Evolutionary conservation across 106 monocot species (phyloP).

Genomic region (Cymbidium sinense): DNA sequence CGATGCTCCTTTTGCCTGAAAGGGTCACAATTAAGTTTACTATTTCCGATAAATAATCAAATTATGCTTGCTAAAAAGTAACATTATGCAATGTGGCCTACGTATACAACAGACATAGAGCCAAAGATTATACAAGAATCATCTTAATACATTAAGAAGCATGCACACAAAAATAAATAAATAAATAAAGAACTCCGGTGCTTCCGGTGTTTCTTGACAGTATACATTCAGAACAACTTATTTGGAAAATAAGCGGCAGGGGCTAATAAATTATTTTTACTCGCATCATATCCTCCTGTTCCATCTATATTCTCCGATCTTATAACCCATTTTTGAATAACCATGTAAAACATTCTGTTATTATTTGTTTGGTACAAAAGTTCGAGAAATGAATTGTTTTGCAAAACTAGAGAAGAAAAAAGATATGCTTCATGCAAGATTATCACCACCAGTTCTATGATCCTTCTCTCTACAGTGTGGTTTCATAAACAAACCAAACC

Average conservation of each 20-base stretch:
- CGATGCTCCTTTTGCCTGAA: slow-evolving; percentile 81
- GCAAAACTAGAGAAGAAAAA: background rate
- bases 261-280: background rate
- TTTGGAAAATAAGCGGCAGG: background rate
- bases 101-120: background rate
- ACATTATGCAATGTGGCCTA: background rate
- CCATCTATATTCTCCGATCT: background rate
- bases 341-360: background rate
- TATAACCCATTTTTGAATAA: background rate
- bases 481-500: background rate
- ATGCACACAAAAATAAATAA: background rate
- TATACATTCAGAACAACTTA: background rate
- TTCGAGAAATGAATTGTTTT: background rate
- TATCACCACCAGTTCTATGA: background rate
- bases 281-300: background rate
- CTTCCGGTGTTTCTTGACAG: background rate
- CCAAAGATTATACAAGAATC: background rate
- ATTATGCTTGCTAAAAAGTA: background rate
- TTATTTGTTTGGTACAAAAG: background rate
- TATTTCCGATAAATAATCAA: background rate
- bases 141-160: background rate
- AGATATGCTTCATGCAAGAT: background rate
- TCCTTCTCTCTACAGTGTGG: background rate
- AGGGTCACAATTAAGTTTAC: slow-evolving; percentile 6
- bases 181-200: background rate